Conservation (phyloP, 345 rosid species). For the Gossypium rotundifolium region DNA sequence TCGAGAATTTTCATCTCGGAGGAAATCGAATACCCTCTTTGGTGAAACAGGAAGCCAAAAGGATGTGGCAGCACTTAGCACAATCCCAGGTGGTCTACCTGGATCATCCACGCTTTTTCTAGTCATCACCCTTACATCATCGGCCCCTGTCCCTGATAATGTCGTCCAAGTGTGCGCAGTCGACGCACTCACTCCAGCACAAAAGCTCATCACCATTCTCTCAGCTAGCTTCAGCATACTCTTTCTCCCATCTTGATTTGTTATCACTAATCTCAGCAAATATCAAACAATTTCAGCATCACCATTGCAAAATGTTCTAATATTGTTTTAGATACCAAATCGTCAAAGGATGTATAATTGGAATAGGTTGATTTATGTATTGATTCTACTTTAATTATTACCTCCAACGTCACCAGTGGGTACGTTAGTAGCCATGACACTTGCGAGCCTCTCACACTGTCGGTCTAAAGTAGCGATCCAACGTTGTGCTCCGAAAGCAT, state of each 20-base stretch:
- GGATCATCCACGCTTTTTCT: conserved; percentile 69
- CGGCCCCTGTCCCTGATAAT: conserved; percentile 56
- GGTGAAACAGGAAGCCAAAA: conserved; percentile 88
- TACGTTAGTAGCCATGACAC: conserved; percentile 52
- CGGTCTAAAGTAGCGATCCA: conserved; percentile 83
- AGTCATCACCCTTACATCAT: conserved; percentile 77
- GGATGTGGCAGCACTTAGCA: conserved; percentile 83
- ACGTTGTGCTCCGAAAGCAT: conserved; percentile 82
- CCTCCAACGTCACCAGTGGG: conserved; percentile 53
- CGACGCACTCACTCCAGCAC: conserved; percentile 64
- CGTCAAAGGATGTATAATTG: too few species aligned
- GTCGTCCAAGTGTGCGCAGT: conserved; percentile 70
- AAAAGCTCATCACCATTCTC: conserved; percentile 73
- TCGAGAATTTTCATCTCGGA: conserved; percentile 71
- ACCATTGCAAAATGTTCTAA: background rate
- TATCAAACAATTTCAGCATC: conserved; percentile 1
- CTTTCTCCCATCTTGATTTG: conserved; percentile 63
- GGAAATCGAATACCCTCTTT: conserved; percentile 61
- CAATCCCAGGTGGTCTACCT: conserved; percentile 79
- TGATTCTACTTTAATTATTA: conserved; percentile 11
- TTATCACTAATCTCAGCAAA: conserved; percentile 35
- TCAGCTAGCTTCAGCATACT: conserved; percentile 74
- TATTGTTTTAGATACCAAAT: too few species aligned
- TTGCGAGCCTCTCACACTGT: conserved; percentile 74
- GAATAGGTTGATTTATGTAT: background rate